These are phyloP conservation scores for Ustilago xerochloae DNA, from an alignment of 1,284 basidiomycete species.

Conservation along the genomic window DNA sequence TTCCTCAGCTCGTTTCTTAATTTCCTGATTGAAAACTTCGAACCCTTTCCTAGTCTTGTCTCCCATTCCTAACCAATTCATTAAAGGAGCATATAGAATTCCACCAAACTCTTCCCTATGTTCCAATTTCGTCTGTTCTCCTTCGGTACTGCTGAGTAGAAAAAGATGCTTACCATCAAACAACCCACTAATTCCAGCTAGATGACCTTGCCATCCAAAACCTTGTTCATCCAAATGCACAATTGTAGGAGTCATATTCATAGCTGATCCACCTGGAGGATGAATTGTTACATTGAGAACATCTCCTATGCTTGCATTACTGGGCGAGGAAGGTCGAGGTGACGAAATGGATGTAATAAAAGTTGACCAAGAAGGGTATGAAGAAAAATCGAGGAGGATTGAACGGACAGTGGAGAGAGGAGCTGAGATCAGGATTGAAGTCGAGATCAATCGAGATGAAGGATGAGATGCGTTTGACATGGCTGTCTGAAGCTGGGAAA, in stretches of 20 bases:
- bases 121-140: not conserved
- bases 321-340: not conserved
- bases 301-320: not conserved
- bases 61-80: conserved; percentile 19
- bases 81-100: conserved; percentile 14
- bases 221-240: conserved; percentile 6
- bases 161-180: conserved; percentile 28
- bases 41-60: conserved; percentile 9
- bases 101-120: conserved; percentile 27
- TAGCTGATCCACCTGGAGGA: conserved; percentile 12
- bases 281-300: not conserved
- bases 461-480: conserved; percentile 21
- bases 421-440: conserved; percentile 10
- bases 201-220: conserved; percentile 26
- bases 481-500: too few relatives aligned
- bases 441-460: not conserved
- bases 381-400: conserved; percentile 15
- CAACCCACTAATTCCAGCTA: conserved; percentile 5
- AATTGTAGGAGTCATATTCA: conserved; percentile 5
- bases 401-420: conserved; percentile 6
- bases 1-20: conserved; percentile 17
- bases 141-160: conserved; percentile 3
- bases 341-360: conserved; percentile 7
- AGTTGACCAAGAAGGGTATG: conserved; percentile 14
- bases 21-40: conserved; percentile 1